Evolutionary conservation across 257 asterid genomes (phyloP), one percentile per base, ranked within the genome.

Genomic region (Mentha longifolia): DNA sequence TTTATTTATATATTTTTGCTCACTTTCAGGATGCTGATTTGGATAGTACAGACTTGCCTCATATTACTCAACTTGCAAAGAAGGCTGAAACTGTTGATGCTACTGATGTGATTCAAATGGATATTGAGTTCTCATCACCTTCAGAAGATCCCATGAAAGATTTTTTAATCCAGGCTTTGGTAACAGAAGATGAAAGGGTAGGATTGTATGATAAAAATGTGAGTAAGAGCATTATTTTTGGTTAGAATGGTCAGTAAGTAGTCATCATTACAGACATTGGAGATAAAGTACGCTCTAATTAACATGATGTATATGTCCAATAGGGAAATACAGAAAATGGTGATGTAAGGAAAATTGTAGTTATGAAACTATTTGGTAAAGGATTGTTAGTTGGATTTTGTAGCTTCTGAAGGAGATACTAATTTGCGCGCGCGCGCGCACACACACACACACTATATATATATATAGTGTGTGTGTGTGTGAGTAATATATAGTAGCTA

Each of bases 131-230:
- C 2, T 14, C 2, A 28, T 65, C 70, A 65, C 25, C 70, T 45
- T 65, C 9, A 45, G 43, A 46, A 25, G 70, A 65, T n/a, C 70
- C 58, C 70, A 46, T 31, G 39, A 2, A 13, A 52, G 72, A 33
- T 35, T 13, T 67, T 67, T 13, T 6, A 13, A 13, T 51, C 17
- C 72, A 35, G 51, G 52, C 52, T 35, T 35, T 37, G 5, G 50
- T 22, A 19, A 17, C 19, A 52, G 50, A 51, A 39, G 62, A 52
- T 33, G 63, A 67, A 10, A 51, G 17, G 51, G 61, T 37, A 37
- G 47, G 15, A 35, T 52, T 10, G 15, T 51, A 19, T 51, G 43
- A 12, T 17, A 14, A 17, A 9, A 35, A 67, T 52, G 72, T 67
- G 72, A 51, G 63, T 67, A 51, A 41, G 15, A 35, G 62, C 14